A percentile compares a stretch with the other conserved stretches of the same genome.
phyloP scores from a whole-genome alignment of 495 filamentous ascomycete species.

The Aspergillus panamensis region DNA sequence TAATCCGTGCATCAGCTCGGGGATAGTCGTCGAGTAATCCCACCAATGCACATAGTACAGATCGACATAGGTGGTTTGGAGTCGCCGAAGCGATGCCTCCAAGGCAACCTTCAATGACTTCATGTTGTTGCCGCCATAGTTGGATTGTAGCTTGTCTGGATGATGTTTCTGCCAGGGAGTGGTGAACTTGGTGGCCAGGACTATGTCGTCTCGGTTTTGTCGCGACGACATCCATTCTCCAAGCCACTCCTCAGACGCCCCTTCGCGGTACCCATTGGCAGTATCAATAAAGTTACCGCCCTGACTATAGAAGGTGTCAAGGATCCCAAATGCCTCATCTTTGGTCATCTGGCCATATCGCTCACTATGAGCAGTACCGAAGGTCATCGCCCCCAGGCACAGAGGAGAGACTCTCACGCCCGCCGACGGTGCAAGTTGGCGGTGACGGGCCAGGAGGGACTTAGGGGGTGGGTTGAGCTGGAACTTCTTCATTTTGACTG shows the following conservation, averaged over 20 bases:
- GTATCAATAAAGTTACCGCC: constrained; percentile 83
- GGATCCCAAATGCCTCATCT: constrained; percentile 57
- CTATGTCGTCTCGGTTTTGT: constrained; percentile 63
- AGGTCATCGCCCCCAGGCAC: constrained; percentile 59
- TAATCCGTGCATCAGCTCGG: constrained; percentile 67
- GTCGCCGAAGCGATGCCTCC: constrained; percentile 52
- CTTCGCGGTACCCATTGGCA: constrained; percentile 60
- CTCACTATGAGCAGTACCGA: constrained; percentile 48
- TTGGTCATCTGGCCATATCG: constrained; percentile 55
- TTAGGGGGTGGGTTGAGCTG: too few species aligned
- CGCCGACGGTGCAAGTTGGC: constrained; percentile 54
- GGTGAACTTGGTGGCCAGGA: constrained; percentile 72
- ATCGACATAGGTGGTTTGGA: constrained; percentile 67
- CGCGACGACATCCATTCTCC: constrained; percentile 70
- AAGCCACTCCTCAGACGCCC: constrained; percentile 65
- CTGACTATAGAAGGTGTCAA: constrained; percentile 62
- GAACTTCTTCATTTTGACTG: too few species aligned
- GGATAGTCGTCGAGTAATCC: constrained; percentile 61
- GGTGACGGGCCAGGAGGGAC: constrained; percentile 52
- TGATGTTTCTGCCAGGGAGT: constrained; percentile 33
- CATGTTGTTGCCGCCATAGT: constrained; percentile 53
- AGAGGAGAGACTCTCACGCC: constrained; percentile 55
- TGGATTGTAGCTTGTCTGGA: constrained; percentile 41
- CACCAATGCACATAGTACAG: constrained; percentile 61
- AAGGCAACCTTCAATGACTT: constrained; percentile 57